Conservation (phyloP, 1,139 yeast species). For the Debaryomycetaceae sp. region DNA sequence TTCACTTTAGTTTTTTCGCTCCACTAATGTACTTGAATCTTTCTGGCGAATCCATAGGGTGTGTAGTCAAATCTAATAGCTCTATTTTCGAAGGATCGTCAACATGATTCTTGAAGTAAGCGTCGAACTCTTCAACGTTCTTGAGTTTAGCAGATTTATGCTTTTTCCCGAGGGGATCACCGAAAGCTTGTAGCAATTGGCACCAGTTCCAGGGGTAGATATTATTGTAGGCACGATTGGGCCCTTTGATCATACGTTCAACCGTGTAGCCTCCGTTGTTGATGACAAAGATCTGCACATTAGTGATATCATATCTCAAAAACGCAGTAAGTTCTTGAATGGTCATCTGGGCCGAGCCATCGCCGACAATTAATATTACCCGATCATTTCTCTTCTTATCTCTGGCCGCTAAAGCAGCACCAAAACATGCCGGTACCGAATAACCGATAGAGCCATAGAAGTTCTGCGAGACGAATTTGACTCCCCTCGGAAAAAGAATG, state of each 20-base stretch:
- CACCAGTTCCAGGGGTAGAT: constrained; percentile 81
- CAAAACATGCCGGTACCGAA: constrained; percentile 81
- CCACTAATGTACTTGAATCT: constrained; percentile 25
- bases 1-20: not conserved
- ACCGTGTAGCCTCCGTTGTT: constrained; percentile 87
- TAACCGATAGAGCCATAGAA: constrained; percentile 84
- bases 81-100: constrained; percentile 36
- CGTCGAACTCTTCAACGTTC: constrained; percentile 25
- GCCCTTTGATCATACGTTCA: constrained; percentile 80
- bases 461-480: constrained; percentile 56
- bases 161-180: constrained; percentile 45
- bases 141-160: constrained; percentile 31
- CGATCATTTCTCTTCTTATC: constrained; percentile 49
- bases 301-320: constrained; percentile 51
- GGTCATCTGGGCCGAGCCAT: constrained; percentile 92
- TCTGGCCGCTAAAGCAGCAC: constrained; percentile 66
- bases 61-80: constrained; percentile 57
- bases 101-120: constrained; percentile 9
- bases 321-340: constrained; percentile 74
- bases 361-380: constrained; percentile 74
- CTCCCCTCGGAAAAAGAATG: constrained; percentile 50
- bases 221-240: constrained; percentile 73
- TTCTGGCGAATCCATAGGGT: constrained; percentile 60
- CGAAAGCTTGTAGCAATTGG: constrained; percentile 59
- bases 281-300: constrained; percentile 62